phyloP scores from a whole-genome alignment of 2,329 filamentous ascomycete species.

The Clonostachys byssicola region DNA sequence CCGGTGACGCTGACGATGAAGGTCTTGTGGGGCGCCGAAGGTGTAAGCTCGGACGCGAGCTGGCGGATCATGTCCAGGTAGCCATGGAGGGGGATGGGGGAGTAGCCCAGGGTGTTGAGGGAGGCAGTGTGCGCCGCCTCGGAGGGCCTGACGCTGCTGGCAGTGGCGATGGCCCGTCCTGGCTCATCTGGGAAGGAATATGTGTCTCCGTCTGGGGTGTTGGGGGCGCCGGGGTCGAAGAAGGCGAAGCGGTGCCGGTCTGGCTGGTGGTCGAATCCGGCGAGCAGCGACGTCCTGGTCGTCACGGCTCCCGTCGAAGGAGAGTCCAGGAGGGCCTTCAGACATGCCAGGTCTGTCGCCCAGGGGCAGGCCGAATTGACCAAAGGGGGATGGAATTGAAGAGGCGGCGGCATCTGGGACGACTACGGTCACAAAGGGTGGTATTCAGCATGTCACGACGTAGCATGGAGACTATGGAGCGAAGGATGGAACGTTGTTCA shows the following conservation, averaged over 20 bases:
- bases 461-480: not conserved
- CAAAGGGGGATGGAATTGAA: constrained; percentile 53
- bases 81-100: constrained; percentile 51
- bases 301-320: constrained; percentile 69
- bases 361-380: constrained; percentile 75
- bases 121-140: constrained; percentile 27
- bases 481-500: not conserved
- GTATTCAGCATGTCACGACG: too few species aligned
- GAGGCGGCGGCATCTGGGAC: constrained; percentile 8
- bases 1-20: constrained; percentile 72
- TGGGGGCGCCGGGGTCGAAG: constrained; percentile 41
- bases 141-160: not conserved
- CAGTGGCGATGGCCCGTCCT: not conserved
- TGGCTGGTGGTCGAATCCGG: constrained; percentile 60
- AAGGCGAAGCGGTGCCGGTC: constrained; percentile 61
- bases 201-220: constrained; percentile 6
- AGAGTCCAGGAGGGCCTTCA: constrained; percentile 55
- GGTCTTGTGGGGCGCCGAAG: constrained; percentile 36
- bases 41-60: constrained; percentile 24
- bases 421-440: not conserved
- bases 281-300: constrained; percentile 63
- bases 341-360: constrained; percentile 63
- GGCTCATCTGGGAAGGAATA: not conserved
- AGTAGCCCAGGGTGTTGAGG: constrained; percentile 73
- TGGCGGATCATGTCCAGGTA: constrained; percentile 56